Conservation (phyloP, 2,329 filamentous ascomycete species). For the Taxawa tesnikishii region DNA sequence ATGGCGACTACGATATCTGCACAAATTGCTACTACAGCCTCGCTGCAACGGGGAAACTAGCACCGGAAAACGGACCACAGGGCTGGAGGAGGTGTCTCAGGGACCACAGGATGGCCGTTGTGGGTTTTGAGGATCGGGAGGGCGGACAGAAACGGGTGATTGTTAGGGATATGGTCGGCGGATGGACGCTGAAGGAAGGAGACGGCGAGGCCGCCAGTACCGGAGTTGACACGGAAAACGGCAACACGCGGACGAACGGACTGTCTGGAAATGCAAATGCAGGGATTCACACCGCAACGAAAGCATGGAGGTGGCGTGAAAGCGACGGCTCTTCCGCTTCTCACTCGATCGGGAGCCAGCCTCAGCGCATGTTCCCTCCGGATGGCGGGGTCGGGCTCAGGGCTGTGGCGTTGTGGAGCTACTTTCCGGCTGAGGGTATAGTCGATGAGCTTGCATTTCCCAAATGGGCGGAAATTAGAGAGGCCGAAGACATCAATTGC, state of each 20-base stretch:
- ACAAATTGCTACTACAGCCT: slow-evolving; percentile 61
- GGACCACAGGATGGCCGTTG: slow-evolving; percentile 73
- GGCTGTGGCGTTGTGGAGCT: slow-evolving; percentile 60
- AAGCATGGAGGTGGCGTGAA: slow-evolving; percentile 23
- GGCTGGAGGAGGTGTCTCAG: slow-evolving; percentile 72
- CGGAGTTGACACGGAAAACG: slow-evolving; percentile 1
- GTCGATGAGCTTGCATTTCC: slow-evolving; percentile 77
- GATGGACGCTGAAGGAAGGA: slow-evolving; percentile 49
- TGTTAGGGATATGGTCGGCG: slow-evolving; percentile 65
- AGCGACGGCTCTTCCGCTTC: slow-evolving; percentile 13
- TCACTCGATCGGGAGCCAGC: neutral
- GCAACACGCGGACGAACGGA: neutral
- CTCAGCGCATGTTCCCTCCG: slow-evolving; percentile 46
- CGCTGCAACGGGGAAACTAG: slow-evolving; percentile 51
- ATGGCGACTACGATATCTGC: slow-evolving; percentile 84
- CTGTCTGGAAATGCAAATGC: too few relatives aligned
- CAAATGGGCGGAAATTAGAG: slow-evolving; percentile 65
- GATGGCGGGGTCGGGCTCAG: slow-evolving; percentile 59
- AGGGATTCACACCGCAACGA: too few relatives aligned
- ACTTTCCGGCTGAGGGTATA: slow-evolving; percentile 54
- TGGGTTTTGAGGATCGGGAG: slow-evolving; percentile 60
- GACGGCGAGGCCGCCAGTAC: neutral
- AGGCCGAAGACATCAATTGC: slow-evolving; percentile 77
- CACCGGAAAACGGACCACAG: slow-evolving; percentile 58
- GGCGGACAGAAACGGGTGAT: slow-evolving; percentile 57